Evolutionary conservation across 2,329 filamentous ascomycete genomes (phyloP).

Genomic region (Gaeumannomyces sp.): DNA sequence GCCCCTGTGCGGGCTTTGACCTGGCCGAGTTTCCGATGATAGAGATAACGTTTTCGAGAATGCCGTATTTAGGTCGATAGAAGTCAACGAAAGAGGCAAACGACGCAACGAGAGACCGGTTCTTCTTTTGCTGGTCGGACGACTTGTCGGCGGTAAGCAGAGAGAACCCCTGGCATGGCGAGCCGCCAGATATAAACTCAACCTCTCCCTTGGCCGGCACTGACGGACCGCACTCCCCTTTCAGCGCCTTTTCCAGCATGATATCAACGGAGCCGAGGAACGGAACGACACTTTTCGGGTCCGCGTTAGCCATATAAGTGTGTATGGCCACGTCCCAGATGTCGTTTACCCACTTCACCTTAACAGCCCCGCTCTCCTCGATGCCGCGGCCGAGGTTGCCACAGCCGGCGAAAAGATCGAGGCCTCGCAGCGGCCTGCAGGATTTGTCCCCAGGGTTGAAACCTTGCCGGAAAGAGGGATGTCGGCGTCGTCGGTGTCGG

Average conservation of each 20-base stretch:
- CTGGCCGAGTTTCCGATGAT: constrained; percentile 46
- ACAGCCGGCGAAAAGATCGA: constrained; percentile 73
- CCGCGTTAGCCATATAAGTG: constrained; percentile 64
- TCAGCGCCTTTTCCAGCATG: constrained; percentile 49
- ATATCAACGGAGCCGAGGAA: constrained; percentile 71
- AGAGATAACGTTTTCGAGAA: constrained; percentile 69
- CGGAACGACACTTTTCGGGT: constrained; percentile 34
- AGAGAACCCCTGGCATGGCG: constrained; percentile 74
- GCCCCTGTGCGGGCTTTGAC: constrained; percentile 27
- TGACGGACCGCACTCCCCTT: constrained; percentile 36
- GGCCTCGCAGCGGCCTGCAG: constrained; percentile 42
- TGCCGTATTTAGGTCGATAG: constrained; percentile 66
- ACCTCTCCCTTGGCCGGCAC: constrained; percentile 58
- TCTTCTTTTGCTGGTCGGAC: constrained; percentile 52
- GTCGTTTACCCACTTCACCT: constrained; percentile 65
- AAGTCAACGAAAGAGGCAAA: constrained; percentile 70
- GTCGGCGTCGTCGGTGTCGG: not conserved
- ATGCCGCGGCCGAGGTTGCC: constrained; percentile 73
- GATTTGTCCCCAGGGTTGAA: constrained; percentile 37
- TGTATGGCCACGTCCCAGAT: constrained; percentile 57
- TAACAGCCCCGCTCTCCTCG: constrained; percentile 61
- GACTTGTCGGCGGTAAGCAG: constrained; percentile 51
- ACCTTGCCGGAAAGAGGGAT: constrained; percentile 36
- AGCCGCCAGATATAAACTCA: constrained; percentile 65
- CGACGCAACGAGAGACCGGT: constrained; percentile 71